Evolutionary conservation across 148 eudicot species (phyloP).

Genomic region (Vaccinium corymbosum): DNA sequence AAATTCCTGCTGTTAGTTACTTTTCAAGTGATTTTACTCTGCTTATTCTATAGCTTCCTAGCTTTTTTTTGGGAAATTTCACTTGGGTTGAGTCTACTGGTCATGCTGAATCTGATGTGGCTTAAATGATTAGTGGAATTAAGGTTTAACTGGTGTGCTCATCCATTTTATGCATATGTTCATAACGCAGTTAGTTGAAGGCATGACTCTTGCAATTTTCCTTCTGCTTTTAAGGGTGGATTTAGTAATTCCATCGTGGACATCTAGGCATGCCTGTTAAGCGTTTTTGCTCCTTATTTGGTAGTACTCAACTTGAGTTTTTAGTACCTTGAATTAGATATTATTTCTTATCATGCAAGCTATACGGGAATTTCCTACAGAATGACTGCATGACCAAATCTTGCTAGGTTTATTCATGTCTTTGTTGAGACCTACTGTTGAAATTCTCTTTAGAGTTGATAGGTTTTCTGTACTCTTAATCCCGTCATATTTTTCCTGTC

Average conservation of each 20-base stretch:
- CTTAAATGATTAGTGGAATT: conserved; percentile 3
- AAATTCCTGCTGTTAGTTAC: conserved; percentile 8
- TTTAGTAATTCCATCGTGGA: neutral
- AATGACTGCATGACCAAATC: neutral
- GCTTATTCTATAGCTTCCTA: neutral
- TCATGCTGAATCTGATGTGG: conserved; percentile 10
- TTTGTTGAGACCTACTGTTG: neutral
- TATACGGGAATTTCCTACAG: neutral
- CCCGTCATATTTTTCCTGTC: neutral
- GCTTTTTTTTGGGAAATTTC: neutral
- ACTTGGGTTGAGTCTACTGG: neutral
- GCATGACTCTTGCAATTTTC: neutral
- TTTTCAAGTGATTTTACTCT: neutral
- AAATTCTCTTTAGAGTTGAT: neutral
- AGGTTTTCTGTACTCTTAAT: neutral
- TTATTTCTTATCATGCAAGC: neutral
- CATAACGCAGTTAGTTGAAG: neutral
- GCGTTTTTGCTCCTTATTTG: neutral
- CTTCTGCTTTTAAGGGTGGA: neutral
- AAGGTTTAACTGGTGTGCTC: neutral
- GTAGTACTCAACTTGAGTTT: neutral
- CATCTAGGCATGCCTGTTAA: neutral
- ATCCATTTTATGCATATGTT: conserved; percentile 4
- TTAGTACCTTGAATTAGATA: neutral
- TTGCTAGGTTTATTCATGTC: neutral